Base-by-base conservation (phyloP, 257 asterid genomes). In the Datura wrightii region DNA sequence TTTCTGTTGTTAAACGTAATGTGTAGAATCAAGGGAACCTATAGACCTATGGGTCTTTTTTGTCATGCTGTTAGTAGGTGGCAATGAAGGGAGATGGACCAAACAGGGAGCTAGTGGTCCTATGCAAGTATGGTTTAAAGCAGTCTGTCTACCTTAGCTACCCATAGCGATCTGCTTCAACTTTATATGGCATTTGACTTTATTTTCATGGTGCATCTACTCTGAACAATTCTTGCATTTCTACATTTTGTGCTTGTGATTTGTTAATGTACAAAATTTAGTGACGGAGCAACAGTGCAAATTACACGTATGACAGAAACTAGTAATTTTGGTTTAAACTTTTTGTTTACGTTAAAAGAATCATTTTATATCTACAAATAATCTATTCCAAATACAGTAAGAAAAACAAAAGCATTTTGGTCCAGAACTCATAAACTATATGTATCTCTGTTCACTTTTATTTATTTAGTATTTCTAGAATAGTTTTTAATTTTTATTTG, bases 81-180 rank as follows among this genome's bases (percentile, higher is more conserved):
- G 19, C n/a, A 48, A 74, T 74, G 81, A 48, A 74, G 14, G 44
- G 46, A 52, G 62, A 50, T 31, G 82, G 62, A 76, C 82, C 46
- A 13, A 76, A 76, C 82, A 19, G 50, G 44, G 41, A 13, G 62
- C 62, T 76, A 48, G 62, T 76, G 62, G 62, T 76, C 82, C 82
- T 2, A 74, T 24, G 19, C 60, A 48, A 24, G 80, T 46, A 48
- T 74, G 24, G 81, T 53, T 48, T 24, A 48, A 11, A 46, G 24
- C 11, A 70, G 19, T 19, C 44, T 76, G 62, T 50, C 62, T 42
- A 42, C 37, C 31, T 9, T n/a, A 4, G 55, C 55, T 31, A 76
- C 62, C 11, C 46, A 50, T 31, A 24, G 44, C 5, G 2, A 10
- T 46, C 37, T 48, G 81, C 11, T 48, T 74, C 81, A 24, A 16